These are phyloP conservation scores for Penicillium lagena DNA, from an alignment of 495 filamentous ascomycete genomes.

Conservation along the genomic window DNA sequence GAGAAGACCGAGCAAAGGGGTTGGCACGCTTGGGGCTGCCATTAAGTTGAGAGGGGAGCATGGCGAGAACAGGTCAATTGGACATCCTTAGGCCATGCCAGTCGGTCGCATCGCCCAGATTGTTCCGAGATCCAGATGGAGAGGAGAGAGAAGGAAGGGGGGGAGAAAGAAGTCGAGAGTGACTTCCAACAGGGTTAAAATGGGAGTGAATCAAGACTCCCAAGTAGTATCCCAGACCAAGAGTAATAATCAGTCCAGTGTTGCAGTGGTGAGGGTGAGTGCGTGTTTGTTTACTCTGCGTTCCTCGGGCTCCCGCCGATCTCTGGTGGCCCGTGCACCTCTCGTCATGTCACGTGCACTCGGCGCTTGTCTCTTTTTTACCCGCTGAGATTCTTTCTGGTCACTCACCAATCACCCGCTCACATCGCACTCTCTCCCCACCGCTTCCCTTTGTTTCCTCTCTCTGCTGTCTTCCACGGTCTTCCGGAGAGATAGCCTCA, in stretches of 20 bases:
- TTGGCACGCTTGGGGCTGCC: conserved; percentile 61
- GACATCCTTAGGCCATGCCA: conserved; percentile 22
- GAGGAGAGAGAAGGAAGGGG: conserved; percentile 1
- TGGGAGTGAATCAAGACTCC: conserved; percentile 3
- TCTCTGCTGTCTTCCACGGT: too few relatives aligned
- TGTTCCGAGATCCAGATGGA: conserved; percentile 3
- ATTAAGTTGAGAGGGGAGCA: conserved; percentile 42
- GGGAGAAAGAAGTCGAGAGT: not conserved
- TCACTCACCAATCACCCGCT: too few relatives aligned
- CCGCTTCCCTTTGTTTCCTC: too few relatives aligned
- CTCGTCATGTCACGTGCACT: conserved; percentile 19
- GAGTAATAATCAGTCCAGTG: too few relatives aligned
- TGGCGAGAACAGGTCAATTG: conserved; percentile 24
- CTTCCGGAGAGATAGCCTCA: too few relatives aligned
- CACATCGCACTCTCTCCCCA: too few relatives aligned
- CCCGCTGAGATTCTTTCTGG: conserved; percentile 1
- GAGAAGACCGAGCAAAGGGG: conserved; percentile 62
- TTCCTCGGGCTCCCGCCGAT: conserved; percentile 36
- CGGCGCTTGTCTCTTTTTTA: conserved; percentile 8
- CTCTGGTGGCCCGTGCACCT: conserved; percentile 15
- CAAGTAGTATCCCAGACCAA: too few relatives aligned
- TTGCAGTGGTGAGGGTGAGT: conserved; percentile 3
- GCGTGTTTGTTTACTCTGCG: conserved; percentile 39
- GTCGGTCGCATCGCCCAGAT: conserved; percentile 10
- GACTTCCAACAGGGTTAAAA: not conserved